A percentile compares a stretch with the other conserved stretches of the same genome.
phyloP scores from a whole-genome alignment of 179 eudicot species.

The Carnegiea gigantea region DNA sequence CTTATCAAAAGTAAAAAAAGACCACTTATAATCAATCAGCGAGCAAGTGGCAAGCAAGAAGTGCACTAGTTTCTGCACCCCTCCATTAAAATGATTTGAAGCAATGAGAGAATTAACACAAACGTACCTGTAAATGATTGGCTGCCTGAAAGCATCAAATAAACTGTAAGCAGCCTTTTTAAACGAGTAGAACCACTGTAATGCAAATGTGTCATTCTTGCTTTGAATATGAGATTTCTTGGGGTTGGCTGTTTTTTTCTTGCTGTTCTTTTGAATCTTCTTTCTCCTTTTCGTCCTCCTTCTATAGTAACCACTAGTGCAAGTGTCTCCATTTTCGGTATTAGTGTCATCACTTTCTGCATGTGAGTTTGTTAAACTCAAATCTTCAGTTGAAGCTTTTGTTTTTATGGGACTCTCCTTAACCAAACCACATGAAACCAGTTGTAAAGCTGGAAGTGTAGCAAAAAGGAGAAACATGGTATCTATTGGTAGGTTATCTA shows the following conservation, averaged over 20 bases:
- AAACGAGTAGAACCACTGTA: constrained; percentile 55
- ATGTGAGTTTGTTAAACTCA: constrained; percentile 31
- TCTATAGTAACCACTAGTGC: constrained; percentile 38
- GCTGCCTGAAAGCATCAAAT: constrained; percentile 74
- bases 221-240: constrained; percentile 27
- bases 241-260: constrained; percentile 27
- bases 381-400: constrained; percentile 31
- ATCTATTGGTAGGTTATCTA: constrained; percentile 54
- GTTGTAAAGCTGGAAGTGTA: constrained; percentile 73
- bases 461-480: constrained; percentile 76
- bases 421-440: constrained; percentile 76
- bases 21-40: neutral
- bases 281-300: constrained; percentile 50
- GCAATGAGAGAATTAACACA: neutral
- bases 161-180: constrained; percentile 63
- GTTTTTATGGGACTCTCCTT: constrained; percentile 45
- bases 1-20: neutral
- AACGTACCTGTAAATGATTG: constrained; percentile 72
- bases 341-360: constrained; percentile 35
- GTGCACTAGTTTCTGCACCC: neutral
- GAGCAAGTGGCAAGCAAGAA: neutral
- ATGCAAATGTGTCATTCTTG: constrained; percentile 41
- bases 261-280: constrained; percentile 50
- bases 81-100: neutral
- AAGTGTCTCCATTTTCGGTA: constrained; percentile 31